phyloP scores from a whole-genome alignment of 1,284 basidiomycete genomes.

The Phlebopus sp. region DNA sequence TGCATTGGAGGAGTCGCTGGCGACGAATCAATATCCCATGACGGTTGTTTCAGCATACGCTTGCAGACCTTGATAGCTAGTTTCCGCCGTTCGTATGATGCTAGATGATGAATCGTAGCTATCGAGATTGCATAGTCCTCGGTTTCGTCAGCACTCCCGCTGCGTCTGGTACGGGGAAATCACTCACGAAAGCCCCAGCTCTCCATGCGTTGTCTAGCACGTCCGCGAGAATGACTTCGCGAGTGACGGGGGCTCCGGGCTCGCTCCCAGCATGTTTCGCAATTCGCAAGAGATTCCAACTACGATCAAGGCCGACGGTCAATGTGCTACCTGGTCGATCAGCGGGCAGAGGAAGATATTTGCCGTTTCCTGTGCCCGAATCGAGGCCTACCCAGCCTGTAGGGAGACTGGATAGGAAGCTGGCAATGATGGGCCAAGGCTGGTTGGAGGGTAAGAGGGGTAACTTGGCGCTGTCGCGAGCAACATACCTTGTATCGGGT shows the following conservation, averaged over 20 bases:
- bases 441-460: slow-evolving; percentile 29
- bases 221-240: slow-evolving; percentile 79
- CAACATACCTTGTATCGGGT: slow-evolving; percentile 85
- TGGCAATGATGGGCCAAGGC: slow-evolving; percentile 93
- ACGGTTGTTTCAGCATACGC: neutral
- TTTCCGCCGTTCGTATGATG: slow-evolving; percentile 70
- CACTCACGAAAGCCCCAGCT: slow-evolving; percentile 70
- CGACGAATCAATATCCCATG: slow-evolving; percentile 5
- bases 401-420: slow-evolving; percentile 75
- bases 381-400: slow-evolving; percentile 87
- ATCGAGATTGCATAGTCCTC: slow-evolving; percentile 97
- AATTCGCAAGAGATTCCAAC: slow-evolving; percentile 71
- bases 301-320: slow-evolving; percentile 84
- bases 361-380: slow-evolving; percentile 96
- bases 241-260: slow-evolving; percentile 25
- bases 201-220: slow-evolving; percentile 72
- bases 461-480: neutral
- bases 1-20: slow-evolving; percentile 64
- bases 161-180: neutral
- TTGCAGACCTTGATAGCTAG: slow-evolving; percentile 65
- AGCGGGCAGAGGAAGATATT: slow-evolving; percentile 78
- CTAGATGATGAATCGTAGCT: slow-evolving; percentile 92
- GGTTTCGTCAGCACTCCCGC: slow-evolving; percentile 2
- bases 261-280: slow-evolving; percentile 58
- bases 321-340: slow-evolving; percentile 59